A percentile compares a stretch with the other conserved stretches of the same genome.
phyloP scores from a whole-genome alignment of 441 rosid species.

The Metrosideros polymorpha region DNA sequence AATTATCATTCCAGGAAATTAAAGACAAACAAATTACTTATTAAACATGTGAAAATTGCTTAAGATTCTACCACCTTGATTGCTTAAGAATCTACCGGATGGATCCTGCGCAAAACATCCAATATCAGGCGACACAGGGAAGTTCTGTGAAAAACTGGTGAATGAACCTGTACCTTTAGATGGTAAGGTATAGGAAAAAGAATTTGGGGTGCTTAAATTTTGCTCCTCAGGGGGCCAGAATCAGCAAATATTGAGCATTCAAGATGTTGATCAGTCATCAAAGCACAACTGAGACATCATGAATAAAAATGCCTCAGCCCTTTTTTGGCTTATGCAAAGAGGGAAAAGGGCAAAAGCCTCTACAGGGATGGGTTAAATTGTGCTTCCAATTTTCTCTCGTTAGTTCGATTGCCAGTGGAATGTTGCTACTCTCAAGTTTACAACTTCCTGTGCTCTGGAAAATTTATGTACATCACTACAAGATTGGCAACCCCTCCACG shows the following conservation, averaged over 20 bases:
- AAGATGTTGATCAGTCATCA: background rate
- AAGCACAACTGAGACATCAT: background rate
- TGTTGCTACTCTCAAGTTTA: background rate
- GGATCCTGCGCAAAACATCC: background rate
- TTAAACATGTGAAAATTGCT: background rate
- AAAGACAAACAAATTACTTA: background rate
- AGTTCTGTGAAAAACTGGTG: background rate
- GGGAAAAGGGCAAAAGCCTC: background rate
- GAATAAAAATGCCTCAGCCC: background rate
- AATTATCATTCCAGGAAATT: background rate
- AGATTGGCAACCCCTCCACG: background rate
- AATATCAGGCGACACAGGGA: background rate
- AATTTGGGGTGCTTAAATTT: background rate
- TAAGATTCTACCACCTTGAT: background rate
- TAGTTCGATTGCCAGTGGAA: background rate
- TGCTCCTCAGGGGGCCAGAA: background rate
- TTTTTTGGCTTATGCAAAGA: background rate
- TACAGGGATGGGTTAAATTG: background rate
- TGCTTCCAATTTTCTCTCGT: background rate
- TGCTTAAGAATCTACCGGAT: background rate
- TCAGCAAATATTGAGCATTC: background rate
- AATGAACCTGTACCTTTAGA: background rate
- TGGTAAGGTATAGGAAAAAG: background rate
- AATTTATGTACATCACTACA: background rate
- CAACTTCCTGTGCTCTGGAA: background rate